Conservation (phyloP, 768 basidiomycete species). For the Mycena albidolilacea region DNA sequence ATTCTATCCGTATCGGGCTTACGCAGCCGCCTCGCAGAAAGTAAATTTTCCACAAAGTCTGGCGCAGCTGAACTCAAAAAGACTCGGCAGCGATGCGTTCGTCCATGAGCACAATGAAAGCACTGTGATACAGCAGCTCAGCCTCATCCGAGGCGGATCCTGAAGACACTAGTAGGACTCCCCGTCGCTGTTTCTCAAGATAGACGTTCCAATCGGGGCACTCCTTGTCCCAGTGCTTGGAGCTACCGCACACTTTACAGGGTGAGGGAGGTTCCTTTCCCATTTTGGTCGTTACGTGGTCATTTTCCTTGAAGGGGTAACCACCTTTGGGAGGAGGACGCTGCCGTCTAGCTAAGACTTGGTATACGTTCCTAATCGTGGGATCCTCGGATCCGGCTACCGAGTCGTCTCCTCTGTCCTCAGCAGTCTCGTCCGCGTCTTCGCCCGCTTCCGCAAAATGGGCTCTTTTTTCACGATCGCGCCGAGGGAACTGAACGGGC, state of each 20-base stretch:
- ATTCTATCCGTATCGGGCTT: no score
- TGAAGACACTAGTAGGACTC: background rate
- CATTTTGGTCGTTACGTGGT: background rate
- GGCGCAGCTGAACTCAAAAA: no score
- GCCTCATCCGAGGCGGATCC: background rate
- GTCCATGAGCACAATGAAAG: no score
- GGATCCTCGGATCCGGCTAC: no score
- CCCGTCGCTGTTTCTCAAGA: background rate
- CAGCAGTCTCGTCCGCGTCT: no score
- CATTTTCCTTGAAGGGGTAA: background rate
- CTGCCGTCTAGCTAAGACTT: background rate
- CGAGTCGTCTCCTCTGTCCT: no score
- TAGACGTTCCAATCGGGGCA: background rate
- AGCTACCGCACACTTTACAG: background rate
- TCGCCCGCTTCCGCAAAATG: no score
- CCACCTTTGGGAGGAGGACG: background rate
- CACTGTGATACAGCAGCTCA: background rate
- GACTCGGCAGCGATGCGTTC: no score
- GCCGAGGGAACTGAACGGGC: no score
- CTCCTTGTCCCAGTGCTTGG: background rate
- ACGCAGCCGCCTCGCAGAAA: no score
- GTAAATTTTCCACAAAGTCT: no score
- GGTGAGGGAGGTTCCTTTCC: background rate
- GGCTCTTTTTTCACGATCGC: no score
- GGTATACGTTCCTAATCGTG: background rate